A percentile compares a stretch with the other conserved stretches of the same genome.
Evolutionary conservation across 768 basidiomycete genomes (phyloP).

Genomic region (Russula virescens): DNA sequence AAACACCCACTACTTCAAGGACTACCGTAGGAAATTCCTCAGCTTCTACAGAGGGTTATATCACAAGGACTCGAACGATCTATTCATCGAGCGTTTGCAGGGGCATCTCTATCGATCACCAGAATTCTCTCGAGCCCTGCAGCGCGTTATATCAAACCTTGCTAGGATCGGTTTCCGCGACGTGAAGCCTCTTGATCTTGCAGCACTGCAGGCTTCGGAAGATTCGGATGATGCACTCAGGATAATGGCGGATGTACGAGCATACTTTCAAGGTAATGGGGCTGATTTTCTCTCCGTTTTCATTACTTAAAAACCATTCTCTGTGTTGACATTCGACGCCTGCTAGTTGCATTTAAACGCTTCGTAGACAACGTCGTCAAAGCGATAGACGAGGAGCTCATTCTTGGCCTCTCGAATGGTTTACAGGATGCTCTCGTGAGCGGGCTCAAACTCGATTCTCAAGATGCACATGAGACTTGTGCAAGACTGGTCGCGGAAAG

Average conservation of each 20-base stretch:
- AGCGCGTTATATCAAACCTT: constrained; percentile 22
- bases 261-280: constrained; percentile 64
- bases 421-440: constrained; percentile 42
- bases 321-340: background rate
- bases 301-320: background rate
- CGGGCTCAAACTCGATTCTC: constrained; percentile 48
- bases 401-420: constrained; percentile 45
- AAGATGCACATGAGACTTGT: constrained; percentile 43
- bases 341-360: constrained; percentile 43
- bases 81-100: background rate
- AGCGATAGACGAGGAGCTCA: constrained; percentile 46
- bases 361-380: constrained; percentile 35
- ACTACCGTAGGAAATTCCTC: constrained; percentile 13
- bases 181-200: constrained; percentile 39
- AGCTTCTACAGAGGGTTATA: background rate
- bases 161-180: constrained; percentile 36
- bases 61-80: background rate
- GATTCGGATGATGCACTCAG: constrained; percentile 48
- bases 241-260: constrained; percentile 69
- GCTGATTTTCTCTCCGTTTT: constrained; percentile 2
- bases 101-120: background rate
- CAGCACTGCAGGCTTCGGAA: constrained; percentile 47
- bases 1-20: constrained; percentile 6
- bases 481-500: constrained; percentile 48
- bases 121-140: background rate